Conservation (phyloP, 2,329 filamentous ascomycete genomes). For the Graphiopsis chlorocephala region DNA sequence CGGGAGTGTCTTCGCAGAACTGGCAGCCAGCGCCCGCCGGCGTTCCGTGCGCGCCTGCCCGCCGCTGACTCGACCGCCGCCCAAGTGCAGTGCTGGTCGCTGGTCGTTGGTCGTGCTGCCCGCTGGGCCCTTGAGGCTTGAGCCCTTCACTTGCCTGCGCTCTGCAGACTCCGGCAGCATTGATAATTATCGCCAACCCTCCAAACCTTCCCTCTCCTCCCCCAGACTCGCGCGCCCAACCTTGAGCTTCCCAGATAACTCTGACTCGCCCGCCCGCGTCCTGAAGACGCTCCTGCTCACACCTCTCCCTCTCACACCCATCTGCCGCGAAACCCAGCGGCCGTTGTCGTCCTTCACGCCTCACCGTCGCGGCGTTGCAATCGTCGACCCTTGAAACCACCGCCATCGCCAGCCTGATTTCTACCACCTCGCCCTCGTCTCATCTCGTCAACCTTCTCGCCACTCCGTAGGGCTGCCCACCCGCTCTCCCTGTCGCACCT, state of each 20-base stretch:
- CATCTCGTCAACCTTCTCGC: slow-evolving; percentile 12
- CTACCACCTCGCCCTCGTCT: not conserved
- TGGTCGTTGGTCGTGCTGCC: too few relatives aligned
- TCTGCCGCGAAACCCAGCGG: not conserved
- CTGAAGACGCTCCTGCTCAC: not conserved
- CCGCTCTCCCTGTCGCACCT: slow-evolving; percentile 11
- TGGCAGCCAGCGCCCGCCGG: not conserved
- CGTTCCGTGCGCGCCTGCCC: not conserved
- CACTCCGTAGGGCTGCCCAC: slow-evolving; percentile 10
- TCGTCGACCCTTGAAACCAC: not conserved
- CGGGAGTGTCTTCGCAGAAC: not conserved
- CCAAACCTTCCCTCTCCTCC: slow-evolving; percentile 5
- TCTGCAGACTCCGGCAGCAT: slow-evolving; percentile 14
- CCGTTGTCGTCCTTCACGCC: not conserved
- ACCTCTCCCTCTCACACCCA: not conserved
- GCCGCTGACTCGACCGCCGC: slow-evolving; percentile 7
- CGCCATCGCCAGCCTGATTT: not conserved
- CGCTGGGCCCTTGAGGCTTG: not conserved
- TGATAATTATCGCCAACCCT: slow-evolving; percentile 14
- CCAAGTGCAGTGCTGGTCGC: too few relatives aligned
- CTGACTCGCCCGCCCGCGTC: slow-evolving; percentile 15
- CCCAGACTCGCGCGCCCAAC: slow-evolving; percentile 14
- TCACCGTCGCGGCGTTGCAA: not conserved
- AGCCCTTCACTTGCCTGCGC: not conserved
- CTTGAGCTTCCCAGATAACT: slow-evolving; percentile 12